Evolutionary conservation across 2,329 filamentous ascomycete genomes (phyloP).

Genomic region (Claviceps cyperi): DNA sequence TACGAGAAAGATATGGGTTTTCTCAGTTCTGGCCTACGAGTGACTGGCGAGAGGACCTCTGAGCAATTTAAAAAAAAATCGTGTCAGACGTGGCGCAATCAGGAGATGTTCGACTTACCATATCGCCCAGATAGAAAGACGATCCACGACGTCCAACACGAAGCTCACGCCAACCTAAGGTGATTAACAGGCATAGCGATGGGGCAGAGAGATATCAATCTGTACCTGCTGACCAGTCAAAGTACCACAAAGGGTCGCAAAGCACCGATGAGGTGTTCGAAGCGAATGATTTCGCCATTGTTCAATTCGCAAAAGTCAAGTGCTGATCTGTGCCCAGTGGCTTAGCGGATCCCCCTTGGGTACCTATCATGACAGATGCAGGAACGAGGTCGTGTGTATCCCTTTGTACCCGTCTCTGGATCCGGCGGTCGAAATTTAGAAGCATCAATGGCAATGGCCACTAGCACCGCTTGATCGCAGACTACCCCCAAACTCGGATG

Average conservation of each 20-base stretch:
- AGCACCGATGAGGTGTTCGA: slow-evolving; percentile 7
- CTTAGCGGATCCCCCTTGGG: slow-evolving; percentile 3
- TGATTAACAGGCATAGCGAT: background rate
- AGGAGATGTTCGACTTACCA: background rate
- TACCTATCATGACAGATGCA: background rate
- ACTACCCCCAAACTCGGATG: background rate
- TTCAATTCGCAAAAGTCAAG: slow-evolving; percentile 5
- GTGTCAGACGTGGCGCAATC: background rate
- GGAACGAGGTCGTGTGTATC: background rate
- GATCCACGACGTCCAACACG: background rate
- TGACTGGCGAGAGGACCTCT: background rate
- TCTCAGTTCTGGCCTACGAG: background rate
- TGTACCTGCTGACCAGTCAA: slow-evolving; percentile 6
- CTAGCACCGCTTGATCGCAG: no score
- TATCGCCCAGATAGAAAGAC: slow-evolving; percentile 2
- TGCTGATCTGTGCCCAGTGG: slow-evolving; percentile 2
- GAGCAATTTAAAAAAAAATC: background rate
- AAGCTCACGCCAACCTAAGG: background rate
- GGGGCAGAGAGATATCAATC: background rate
- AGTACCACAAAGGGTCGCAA: background rate
- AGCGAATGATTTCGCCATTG: slow-evolving; percentile 9
- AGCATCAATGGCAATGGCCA: background rate
- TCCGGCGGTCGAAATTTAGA: background rate
- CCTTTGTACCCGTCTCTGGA: background rate
- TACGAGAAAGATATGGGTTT: background rate